Evolutionary conservation across 1,139 yeast species (phyloP).

Genomic region (Yamadazyma oceani): DNA sequence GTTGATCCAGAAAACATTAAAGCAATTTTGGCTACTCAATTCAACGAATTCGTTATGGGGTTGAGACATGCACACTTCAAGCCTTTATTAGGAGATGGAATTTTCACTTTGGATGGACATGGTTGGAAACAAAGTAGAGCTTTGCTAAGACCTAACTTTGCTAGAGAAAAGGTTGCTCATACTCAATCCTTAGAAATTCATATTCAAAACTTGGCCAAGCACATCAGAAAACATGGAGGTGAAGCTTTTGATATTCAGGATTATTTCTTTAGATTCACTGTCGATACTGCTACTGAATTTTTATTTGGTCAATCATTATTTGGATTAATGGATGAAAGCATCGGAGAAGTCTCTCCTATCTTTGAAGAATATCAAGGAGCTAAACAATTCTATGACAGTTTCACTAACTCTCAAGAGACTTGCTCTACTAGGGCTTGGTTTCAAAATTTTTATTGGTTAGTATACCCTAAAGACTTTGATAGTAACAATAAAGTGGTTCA

Average conservation of each 20-base stretch:
- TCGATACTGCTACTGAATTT: constrained; percentile 44
- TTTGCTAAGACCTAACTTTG: constrained; percentile 54
- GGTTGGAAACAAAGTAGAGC: constrained; percentile 59
- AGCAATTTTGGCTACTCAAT: constrained; percentile 40
- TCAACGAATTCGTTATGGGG: constrained; percentile 51
- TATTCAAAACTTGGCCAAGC: constrained; percentile 35
- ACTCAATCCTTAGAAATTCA: constrained; percentile 45
- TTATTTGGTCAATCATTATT: constrained; percentile 39
- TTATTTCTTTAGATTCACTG: constrained; percentile 35
- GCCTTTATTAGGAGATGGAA: constrained; percentile 53
- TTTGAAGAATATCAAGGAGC: constrained; percentile 20
- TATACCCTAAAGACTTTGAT: constrained; percentile 23
- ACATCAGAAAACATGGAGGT: constrained; percentile 26
- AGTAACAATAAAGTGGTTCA: constrained; percentile 24
- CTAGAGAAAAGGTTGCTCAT: constrained; percentile 52
- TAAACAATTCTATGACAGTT: constrained; percentile 27
- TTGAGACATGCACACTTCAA: constrained; percentile 35
- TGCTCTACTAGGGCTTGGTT: constrained; percentile 31
- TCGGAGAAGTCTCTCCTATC: constrained; percentile 22
- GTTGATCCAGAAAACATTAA: constrained; percentile 32
- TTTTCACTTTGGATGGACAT: constrained; percentile 53
- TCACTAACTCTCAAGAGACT: constrained; percentile 29
- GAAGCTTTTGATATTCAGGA: constrained; percentile 35
- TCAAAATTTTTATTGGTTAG: constrained; percentile 27
- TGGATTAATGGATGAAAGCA: constrained; percentile 30